These are phyloP conservation scores for Odontarrhena argentea DNA, from an alignment of 345 rosid species.

Conservation along the genomic window DNA sequence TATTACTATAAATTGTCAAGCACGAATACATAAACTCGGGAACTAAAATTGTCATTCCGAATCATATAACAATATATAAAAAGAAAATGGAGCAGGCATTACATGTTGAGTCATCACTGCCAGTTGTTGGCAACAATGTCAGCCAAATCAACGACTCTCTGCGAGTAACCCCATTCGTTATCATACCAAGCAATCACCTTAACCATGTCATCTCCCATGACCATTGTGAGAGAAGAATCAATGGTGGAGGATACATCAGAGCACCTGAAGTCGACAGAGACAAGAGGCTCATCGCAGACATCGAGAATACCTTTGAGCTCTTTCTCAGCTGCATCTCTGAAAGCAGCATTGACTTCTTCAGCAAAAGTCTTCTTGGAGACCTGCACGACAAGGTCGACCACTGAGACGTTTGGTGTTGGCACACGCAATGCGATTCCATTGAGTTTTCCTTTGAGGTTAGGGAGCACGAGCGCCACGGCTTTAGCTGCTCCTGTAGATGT, in stretches of 20 bases:
- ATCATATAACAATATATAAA: slow-evolving; percentile 28
- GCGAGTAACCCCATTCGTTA: slow-evolving; percentile 99
- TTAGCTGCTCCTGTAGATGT: slow-evolving; percentile 99
- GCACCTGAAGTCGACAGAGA: slow-evolving; percentile 97
- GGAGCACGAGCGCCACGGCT: slow-evolving; percentile 97
- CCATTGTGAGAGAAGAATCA: slow-evolving; percentile 91
- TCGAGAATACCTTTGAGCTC: slow-evolving; percentile 83
- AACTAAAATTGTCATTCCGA: slow-evolving; percentile 41
- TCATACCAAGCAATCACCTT: slow-evolving; percentile 99
- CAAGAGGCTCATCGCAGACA: slow-evolving; percentile 99
- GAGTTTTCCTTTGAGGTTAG: slow-evolving; percentile 88
- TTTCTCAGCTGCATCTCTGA: slow-evolving; percentile 82
- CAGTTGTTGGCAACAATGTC: slow-evolving; percentile 90
- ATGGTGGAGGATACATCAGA: slow-evolving; percentile 87
- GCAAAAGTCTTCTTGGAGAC: slow-evolving; percentile 95
- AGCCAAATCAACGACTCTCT: slow-evolving; percentile 97
- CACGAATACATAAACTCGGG: slow-evolving; percentile 36
- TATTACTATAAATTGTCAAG: slow-evolving; percentile 32
- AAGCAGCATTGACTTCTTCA: slow-evolving; percentile 92
- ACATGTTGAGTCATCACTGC: slow-evolving; percentile 53
- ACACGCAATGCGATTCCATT: slow-evolving; percentile 98
- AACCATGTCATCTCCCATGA: slow-evolving; percentile 99
- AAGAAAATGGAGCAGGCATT: slow-evolving; percentile 30
- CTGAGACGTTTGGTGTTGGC: slow-evolving; percentile 97
- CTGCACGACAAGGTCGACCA: slow-evolving; percentile 93